A percentile compares a stretch with the other conserved stretches of the same genome.
phyloP scores from a whole-genome alignment of 2,329 filamentous ascomycete species.

The Annulohypoxylon truncatum region DNA sequence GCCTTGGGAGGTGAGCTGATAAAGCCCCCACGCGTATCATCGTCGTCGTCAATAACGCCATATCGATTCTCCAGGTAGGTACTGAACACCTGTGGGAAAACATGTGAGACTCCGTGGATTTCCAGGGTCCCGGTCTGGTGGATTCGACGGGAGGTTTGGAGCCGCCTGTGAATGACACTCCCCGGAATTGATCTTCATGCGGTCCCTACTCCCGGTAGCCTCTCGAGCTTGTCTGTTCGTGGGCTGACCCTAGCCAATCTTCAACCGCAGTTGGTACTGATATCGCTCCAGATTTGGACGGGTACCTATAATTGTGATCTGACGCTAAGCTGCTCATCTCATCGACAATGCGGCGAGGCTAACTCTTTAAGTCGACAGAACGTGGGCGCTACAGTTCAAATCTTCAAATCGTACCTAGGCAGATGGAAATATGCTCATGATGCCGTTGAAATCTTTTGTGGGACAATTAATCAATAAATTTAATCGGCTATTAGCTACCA shows the following conservation, averaged over 20 bases:
- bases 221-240: slow-evolving; percentile 4
- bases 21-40: slow-evolving; percentile 21
- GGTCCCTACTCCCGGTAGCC: not conserved
- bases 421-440: not conserved
- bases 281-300: slow-evolving; percentile 14
- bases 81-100: not conserved
- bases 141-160: slow-evolving; percentile 14
- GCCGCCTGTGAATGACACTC: slow-evolving; percentile 19
- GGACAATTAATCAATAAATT: not conserved
- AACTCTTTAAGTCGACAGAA: not conserved
- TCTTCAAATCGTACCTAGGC: slow-evolving; percentile 2
- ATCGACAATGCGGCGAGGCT: not conserved
- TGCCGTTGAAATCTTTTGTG: not conserved
- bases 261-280: slow-evolving; percentile 1
- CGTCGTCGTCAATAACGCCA: slow-evolving; percentile 20
- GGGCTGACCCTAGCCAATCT: slow-evolving; percentile 16
- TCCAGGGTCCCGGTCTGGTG: slow-evolving; percentile 33
- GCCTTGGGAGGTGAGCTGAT: slow-evolving; percentile 10
- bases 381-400: not conserved
- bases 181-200: slow-evolving; percentile 18
- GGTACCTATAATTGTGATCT: slow-evolving; percentile 9
- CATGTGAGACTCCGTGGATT: slow-evolving; percentile 16
- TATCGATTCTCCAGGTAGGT: not conserved
- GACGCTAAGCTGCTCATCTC: slow-evolving; percentile 13
- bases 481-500: slow-evolving; percentile 1